A percentile compares a stretch with the other conserved stretches of the same genome.
phyloP scores from a whole-genome alignment of 768 basidiomycete genomes.

The Jaapia argillacea region DNA sequence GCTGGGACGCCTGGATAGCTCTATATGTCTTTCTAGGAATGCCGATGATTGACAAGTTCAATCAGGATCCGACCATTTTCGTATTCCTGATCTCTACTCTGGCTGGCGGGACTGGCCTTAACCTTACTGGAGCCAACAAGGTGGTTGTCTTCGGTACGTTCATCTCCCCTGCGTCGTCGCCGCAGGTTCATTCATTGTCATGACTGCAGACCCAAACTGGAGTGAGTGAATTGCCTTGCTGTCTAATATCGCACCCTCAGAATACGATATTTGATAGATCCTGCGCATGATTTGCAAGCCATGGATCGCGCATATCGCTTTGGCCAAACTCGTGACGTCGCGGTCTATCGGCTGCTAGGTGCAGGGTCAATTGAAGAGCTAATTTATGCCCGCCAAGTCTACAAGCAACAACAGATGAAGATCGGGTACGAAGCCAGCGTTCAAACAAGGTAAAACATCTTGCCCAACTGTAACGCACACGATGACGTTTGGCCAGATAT shows the following conservation, averaged over 20 bases:
- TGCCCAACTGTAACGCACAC: constrained; percentile 2
- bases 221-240: constrained; percentile 40
- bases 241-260: neutral
- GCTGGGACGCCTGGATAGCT: too few species aligned
- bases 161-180: constrained; percentile 8
- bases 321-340: constrained; percentile 80
- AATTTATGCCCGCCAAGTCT: constrained; percentile 83
- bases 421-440: constrained; percentile 79
- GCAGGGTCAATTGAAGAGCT: constrained; percentile 85
- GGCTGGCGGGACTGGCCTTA: constrained; percentile 87
- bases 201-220: constrained; percentile 77
- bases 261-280: constrained; percentile 42
- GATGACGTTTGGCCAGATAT: constrained; percentile 53
- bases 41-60: constrained; percentile 79
- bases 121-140: constrained; percentile 87
- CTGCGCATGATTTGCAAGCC: constrained; percentile 89
- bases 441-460: constrained; percentile 73
- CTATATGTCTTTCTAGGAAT: constrained; percentile 71
- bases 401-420: constrained; percentile 92
- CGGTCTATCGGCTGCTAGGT: constrained; percentile 74
- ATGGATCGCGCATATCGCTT: constrained; percentile 85
- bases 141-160: constrained; percentile 82
- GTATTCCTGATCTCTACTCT: constrained; percentile 85
- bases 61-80: constrained; percentile 61
- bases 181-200: too few species aligned